phyloP scores from a whole-genome alignment of 768 basidiomycete species.

The Cystofilobasidium macerans region DNA sequence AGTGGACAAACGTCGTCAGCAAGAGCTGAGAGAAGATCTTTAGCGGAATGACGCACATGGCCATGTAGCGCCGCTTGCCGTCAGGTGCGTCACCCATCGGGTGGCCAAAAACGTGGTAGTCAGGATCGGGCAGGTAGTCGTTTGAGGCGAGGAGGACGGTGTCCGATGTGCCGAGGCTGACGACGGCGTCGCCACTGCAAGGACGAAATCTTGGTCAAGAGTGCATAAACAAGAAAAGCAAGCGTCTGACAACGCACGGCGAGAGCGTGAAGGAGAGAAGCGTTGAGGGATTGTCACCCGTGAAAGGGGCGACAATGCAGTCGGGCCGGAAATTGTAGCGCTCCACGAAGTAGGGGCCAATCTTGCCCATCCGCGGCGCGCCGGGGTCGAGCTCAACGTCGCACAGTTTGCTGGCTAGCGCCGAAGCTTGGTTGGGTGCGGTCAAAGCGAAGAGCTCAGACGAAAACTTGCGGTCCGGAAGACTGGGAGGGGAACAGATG shows the following conservation, averaged over 20 bases:
- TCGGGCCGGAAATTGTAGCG: constrained; percentile 66
- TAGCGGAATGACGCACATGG: constrained; percentile 44
- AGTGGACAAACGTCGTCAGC: not conserved
- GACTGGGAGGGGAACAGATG: not conserved
- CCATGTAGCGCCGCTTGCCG: constrained; percentile 47
- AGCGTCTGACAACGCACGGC: constrained; percentile 31
- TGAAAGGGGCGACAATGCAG: constrained; percentile 71
- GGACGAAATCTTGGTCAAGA: not conserved
- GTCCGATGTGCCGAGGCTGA: constrained; percentile 80
- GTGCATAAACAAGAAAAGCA: not conserved
- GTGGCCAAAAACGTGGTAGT: constrained; percentile 39
- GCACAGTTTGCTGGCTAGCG: constrained; percentile 58
- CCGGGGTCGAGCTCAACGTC: constrained; percentile 67
- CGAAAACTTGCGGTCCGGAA: constrained; percentile 12
- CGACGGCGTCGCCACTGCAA: constrained; percentile 57
- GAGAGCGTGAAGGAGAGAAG: constrained; percentile 49
- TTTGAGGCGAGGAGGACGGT: constrained; percentile 59
- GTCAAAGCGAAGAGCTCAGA: not conserved
- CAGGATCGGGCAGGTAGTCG: constrained; percentile 40
- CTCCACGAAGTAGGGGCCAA: constrained; percentile 59
- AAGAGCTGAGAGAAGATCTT: not conserved
- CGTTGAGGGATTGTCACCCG: constrained; percentile 72
- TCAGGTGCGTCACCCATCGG: constrained; percentile 44
- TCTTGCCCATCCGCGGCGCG: constrained; percentile 49
- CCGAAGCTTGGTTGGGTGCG: constrained; percentile 28